Conservation (phyloP, 164 flowering plant genomes). For the Stephania japonica region DNA sequence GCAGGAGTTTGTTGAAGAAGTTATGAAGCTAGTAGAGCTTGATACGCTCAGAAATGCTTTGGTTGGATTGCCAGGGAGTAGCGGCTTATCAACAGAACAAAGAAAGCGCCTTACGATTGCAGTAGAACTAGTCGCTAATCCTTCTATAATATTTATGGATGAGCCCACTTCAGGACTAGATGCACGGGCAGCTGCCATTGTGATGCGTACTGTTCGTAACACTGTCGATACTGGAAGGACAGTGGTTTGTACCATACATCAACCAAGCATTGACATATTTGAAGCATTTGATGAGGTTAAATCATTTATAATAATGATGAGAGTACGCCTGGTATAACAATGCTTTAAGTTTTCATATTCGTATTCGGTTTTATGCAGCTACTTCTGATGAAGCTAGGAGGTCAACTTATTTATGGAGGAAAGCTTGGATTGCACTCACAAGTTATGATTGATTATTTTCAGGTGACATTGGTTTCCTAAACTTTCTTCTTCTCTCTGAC, state of each 20-base stretch:
- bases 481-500: not conserved
- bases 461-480: conserved; percentile 36
- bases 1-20: conserved; percentile 38
- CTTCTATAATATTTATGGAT: conserved; percentile 45
- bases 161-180: conserved; percentile 42
- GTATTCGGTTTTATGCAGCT: conserved; percentile 36
- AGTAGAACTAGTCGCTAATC: conserved; percentile 49
- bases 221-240: conserved; percentile 33
- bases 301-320: not conserved
- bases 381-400: conserved; percentile 92
- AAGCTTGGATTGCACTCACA: conserved; percentile 66
- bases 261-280: conserved; percentile 46
- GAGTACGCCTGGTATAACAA: not conserved
- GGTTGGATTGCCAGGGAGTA: conserved; percentile 35
- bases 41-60: conserved; percentile 33
- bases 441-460: conserved; percentile 66
- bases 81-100: conserved; percentile 40
- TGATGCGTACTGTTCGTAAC: conserved; percentile 45
- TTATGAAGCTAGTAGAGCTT: conserved; percentile 38
- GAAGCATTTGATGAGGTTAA: conserved; percentile 48
- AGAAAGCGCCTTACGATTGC: conserved; percentile 46
- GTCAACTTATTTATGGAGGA: conserved; percentile 85
- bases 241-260: conserved; percentile 48
- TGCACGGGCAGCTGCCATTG: conserved; percentile 46
- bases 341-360: not conserved